Evolutionary conservation across 495 filamentous ascomycete genomes (phyloP).

Genomic region (Aspergillus kassunensis): DNA sequence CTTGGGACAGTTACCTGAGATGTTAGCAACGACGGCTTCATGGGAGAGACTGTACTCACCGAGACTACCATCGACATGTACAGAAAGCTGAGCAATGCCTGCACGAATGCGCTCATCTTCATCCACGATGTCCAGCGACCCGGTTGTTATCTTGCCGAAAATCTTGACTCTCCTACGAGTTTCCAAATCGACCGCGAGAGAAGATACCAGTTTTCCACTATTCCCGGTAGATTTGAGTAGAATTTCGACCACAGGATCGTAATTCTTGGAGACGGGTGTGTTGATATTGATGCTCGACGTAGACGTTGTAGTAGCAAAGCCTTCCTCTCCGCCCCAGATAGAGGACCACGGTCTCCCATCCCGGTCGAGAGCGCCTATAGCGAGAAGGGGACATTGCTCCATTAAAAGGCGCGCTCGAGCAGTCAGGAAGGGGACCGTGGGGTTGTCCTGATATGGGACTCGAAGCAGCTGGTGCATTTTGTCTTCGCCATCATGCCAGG

Average conservation of each 20-base stretch:
- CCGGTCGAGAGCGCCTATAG: conserved; percentile 63
- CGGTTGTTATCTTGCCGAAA: conserved; percentile 58
- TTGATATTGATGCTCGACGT: conserved; percentile 55
- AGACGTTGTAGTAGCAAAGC: conserved; percentile 58
- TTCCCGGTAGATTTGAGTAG: conserved; percentile 36
- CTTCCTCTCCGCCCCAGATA: conserved; percentile 66
- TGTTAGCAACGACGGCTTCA: conserved; percentile 5
- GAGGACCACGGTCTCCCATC: conserved; percentile 68
- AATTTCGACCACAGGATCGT: conserved; percentile 62
- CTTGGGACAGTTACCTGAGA: conserved; percentile 72
- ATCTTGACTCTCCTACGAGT: conserved; percentile 64
- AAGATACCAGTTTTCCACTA: conserved; percentile 49
- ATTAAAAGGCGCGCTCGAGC: conserved; percentile 51
- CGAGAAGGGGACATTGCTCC: conserved; percentile 57
- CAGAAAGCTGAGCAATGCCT: conserved; percentile 58
- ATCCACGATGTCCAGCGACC: conserved; percentile 37
- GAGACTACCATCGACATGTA: conserved; percentile 64
- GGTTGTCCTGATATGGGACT: conserved; percentile 52
- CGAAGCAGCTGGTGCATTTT: conserved; percentile 44
- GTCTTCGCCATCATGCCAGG: conserved; percentile 52
- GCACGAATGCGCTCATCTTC: conserved; percentile 16
- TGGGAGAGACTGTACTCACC: conserved; percentile 32
- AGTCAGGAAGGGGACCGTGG: conserved; percentile 55
- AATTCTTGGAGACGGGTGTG: conserved; percentile 50
- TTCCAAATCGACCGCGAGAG: conserved; percentile 63